Evolutionary conservation across 768 basidiomycete species (phyloP).

Genomic region (Leccinellum albellum): DNA sequence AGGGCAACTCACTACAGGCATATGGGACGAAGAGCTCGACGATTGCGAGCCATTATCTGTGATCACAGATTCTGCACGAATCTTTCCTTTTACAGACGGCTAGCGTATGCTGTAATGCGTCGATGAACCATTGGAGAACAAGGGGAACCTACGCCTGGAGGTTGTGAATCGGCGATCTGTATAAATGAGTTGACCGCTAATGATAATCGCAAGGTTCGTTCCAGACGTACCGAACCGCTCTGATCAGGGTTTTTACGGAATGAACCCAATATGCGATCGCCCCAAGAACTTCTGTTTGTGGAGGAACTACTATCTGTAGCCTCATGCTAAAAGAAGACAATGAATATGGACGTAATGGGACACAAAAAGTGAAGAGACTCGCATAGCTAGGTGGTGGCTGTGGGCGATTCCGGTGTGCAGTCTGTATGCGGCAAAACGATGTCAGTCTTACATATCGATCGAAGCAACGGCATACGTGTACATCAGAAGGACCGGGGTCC

Average conservation of each 20-base stretch:
- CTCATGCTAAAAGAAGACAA: background rate
- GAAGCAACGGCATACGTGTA: background rate
- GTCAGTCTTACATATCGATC: background rate
- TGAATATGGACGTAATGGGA: background rate
- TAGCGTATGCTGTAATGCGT: background rate
- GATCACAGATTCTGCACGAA: background rate
- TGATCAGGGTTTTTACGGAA: background rate
- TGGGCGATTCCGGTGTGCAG: background rate
- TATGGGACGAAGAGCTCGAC: background rate
- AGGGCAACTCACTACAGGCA: background rate
- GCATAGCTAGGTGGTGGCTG: background rate
- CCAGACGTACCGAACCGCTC: background rate
- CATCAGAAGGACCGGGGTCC: background rate
- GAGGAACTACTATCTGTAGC: background rate
- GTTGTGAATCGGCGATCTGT: background rate
- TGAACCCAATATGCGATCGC: background rate
- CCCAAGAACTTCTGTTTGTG: background rate
- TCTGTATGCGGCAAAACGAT: background rate
- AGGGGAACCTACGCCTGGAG: slow-evolving; percentile 5
- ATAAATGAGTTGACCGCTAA: background rate
- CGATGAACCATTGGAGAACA: background rate
- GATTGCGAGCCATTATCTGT: background rate
- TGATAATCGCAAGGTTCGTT: background rate
- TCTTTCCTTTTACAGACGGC: slow-evolving; percentile 1
- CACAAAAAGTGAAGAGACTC: background rate